Conservation (phyloP, 2,329 filamentous ascomycete species). For the Phoma sp. region DNA sequence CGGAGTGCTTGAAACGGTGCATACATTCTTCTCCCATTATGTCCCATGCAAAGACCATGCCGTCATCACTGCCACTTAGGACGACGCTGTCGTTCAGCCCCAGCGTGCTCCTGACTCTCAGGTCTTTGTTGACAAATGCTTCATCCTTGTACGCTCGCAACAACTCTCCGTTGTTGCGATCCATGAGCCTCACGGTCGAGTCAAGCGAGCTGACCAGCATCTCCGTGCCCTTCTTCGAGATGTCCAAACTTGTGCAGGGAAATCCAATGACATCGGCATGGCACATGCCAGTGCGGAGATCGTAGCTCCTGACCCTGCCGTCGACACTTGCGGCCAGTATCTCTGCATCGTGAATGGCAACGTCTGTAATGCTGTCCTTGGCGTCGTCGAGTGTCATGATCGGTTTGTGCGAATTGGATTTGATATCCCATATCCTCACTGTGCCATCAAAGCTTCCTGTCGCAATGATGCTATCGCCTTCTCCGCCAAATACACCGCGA, state of each 20-base stretch:
- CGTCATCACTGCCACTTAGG: constrained; percentile 81
- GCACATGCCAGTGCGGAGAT: constrained; percentile 77
- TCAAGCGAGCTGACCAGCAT: constrained; percentile 80
- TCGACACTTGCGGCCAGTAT: constrained; percentile 84
- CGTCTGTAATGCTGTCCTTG: constrained; percentile 67
- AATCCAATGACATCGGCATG: constrained; percentile 50
- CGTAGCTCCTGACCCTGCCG: constrained; percentile 81
- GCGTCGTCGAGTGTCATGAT: constrained; percentile 78
- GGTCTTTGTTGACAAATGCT: constrained; percentile 67
- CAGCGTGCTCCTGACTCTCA: constrained; percentile 78
- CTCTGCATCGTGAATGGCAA: constrained; percentile 54
- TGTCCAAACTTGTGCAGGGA: constrained; percentile 76
- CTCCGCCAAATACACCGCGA: constrained; percentile 78
- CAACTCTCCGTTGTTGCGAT: constrained; percentile 75
- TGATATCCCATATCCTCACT: constrained; percentile 70
- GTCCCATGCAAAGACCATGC: constrained; percentile 82
- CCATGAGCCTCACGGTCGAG: constrained; percentile 79
- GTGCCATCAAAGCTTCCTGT: constrained; percentile 77
- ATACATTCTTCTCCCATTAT: constrained; percentile 74
- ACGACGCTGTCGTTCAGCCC: constrained; percentile 80
- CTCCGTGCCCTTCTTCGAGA: constrained; percentile 76
- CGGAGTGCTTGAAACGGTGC: constrained; percentile 63
- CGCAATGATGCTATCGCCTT: constrained; percentile 74
- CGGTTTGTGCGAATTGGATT: constrained; percentile 60
- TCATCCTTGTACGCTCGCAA: constrained; percentile 73